phyloP scores from a whole-genome alignment of 768 basidiomycete species.

The Termitomyces sp. region DNA sequence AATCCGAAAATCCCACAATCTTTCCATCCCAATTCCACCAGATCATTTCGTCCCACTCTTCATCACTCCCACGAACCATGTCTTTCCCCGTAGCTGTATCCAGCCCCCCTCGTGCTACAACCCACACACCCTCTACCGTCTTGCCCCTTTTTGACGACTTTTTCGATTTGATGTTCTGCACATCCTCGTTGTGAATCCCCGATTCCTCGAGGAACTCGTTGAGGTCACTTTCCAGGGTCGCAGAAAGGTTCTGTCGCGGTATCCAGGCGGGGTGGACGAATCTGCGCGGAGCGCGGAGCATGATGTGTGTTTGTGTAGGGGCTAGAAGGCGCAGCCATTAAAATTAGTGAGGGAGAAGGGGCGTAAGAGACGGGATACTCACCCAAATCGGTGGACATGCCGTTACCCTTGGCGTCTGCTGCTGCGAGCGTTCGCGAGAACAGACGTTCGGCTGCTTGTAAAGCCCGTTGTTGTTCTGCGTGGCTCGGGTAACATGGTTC shows the following conservation, averaged over 20 bases:
- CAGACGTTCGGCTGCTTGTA: slow-evolving; percentile 27
- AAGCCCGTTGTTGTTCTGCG: slow-evolving; percentile 20
- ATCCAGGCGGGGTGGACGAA: slow-evolving; percentile 43
- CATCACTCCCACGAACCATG: slow-evolving; percentile 11
- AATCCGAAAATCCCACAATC: slow-evolving; percentile 45
- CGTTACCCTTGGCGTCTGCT: slow-evolving; percentile 22
- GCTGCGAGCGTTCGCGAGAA: slow-evolving; percentile 26
- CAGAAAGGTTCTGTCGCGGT: slow-evolving; percentile 36
- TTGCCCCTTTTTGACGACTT: slow-evolving; percentile 17
- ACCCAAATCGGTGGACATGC: slow-evolving; percentile 27
- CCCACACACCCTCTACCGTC: slow-evolving; percentile 45
- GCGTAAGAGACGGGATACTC: neutral
- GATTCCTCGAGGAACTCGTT: slow-evolving; percentile 35
- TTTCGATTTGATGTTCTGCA: neutral
- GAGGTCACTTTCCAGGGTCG: slow-evolving; percentile 32
- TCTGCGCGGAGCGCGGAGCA: slow-evolving; percentile 41
- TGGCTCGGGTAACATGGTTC: slow-evolving; percentile 4
- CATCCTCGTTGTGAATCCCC: slow-evolving; percentile 12
- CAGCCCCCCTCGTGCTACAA: slow-evolving; percentile 25
- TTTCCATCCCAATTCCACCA: slow-evolving; percentile 64
- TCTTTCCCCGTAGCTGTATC: slow-evolving; percentile 8
- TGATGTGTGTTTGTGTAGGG: slow-evolving; percentile 40
- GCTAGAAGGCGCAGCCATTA: slow-evolving; percentile 18
- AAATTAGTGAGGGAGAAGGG: neutral
- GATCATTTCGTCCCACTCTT: slow-evolving; percentile 46